Evolutionary conservation across 148 eudicot species (phyloP).

Genomic region (Silene uniflora): DNA sequence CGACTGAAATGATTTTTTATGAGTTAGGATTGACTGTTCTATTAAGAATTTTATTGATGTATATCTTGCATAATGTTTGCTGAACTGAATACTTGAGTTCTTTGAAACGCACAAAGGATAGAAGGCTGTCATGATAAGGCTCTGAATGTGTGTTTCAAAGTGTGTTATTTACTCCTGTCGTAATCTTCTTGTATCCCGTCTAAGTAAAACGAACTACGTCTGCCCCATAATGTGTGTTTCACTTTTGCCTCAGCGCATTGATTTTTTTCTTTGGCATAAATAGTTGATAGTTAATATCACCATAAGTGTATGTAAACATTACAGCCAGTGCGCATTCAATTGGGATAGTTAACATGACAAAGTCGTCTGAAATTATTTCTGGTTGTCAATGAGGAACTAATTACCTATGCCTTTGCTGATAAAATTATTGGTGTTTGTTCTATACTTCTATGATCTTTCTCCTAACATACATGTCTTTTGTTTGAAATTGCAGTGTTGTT

Average conservation of each 20-base stretch:
- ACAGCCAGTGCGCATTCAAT: background rate
- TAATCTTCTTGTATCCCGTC: background rate
- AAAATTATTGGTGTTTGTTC: background rate
- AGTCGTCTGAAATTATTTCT: background rate
- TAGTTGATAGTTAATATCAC: background rate
- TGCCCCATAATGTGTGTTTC: background rate
- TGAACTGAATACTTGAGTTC: slow-evolving; percentile 7
- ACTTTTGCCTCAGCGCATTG: background rate
- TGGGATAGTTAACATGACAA: background rate
- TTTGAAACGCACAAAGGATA: too few relatives aligned
- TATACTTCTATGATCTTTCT: background rate
- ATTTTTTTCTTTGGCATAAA: background rate
- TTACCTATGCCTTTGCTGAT: background rate
- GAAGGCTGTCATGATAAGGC: background rate
- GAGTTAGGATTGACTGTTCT: background rate
- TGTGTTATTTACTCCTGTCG: background rate
- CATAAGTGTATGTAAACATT: background rate
- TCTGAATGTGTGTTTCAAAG: background rate
- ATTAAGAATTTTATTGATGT: background rate
- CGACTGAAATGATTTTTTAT: background rate
- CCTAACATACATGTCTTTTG: slow-evolving; percentile 2
- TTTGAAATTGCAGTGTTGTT: slow-evolving; percentile 41
- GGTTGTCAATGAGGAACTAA: background rate
- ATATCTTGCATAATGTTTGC: background rate
- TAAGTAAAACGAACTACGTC: background rate